A percentile compares a stretch with the other conserved stretches of the same genome.
These are phyloP conservation scores for Emiliania huxleyi DNA, from an alignment of 78 protist species.

Conservation along the genomic window DNA sequence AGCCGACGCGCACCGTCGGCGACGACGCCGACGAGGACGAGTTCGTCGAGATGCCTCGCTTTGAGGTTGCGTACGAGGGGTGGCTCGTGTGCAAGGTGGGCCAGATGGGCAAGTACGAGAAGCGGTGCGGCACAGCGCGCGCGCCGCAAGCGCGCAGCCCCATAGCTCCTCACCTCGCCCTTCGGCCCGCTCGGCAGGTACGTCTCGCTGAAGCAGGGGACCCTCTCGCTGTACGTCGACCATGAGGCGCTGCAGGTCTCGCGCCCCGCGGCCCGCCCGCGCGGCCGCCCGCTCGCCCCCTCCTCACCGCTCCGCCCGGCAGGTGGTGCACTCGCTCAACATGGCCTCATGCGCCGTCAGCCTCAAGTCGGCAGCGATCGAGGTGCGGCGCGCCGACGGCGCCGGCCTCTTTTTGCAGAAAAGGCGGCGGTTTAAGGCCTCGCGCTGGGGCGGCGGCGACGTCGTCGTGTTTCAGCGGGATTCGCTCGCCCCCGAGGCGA, in stretches of 20 bases:
- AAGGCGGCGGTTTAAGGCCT: background rate
- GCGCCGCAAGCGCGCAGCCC: no score
- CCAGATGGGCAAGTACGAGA: background rate
- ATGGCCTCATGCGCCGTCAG: no score
- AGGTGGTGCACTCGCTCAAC: no score
- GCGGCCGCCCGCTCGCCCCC: no score
- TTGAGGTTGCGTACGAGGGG: background rate
- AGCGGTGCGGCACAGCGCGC: background rate
- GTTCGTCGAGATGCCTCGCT: background rate
- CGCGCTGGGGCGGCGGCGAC: no score
- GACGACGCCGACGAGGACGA: background rate
- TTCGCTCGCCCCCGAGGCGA: background rate
- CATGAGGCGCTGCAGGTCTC: no score
- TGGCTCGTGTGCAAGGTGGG: background rate
- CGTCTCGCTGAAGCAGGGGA: background rate
- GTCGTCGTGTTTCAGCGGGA: background rate
- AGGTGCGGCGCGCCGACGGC: background rate
- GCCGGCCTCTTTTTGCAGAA: background rate
- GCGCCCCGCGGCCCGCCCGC: no score
- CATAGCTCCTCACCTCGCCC: no score
- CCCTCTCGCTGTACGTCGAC: background rate
- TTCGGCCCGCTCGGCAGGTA: no score
- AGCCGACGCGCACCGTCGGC: background rate
- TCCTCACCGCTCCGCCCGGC: no score
- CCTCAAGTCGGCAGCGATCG: no score